Percentiles rank a stretch among this genome's conserved stretches.
phyloP scores from a whole-genome alignment of 805 yeast genomes.

The Candida boleticola region DNA sequence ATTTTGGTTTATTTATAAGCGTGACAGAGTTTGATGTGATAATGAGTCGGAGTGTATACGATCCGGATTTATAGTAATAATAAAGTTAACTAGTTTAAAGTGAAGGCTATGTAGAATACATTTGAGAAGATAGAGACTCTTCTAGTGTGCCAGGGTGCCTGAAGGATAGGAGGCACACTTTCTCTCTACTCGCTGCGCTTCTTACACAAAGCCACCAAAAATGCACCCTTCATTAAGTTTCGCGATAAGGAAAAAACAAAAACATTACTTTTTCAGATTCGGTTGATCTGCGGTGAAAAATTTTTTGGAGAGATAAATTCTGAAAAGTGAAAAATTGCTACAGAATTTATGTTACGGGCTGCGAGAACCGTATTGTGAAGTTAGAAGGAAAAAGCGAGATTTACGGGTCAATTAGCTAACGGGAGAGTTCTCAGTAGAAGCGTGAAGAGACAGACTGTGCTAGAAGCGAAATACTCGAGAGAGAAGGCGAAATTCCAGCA shows the following conservation, averaged over 20 bases:
- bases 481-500: neutral
- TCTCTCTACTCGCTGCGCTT: too few species aligned
- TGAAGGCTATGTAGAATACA: neutral
- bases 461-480: neutral
- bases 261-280: neutral
- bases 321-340: neutral
- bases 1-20: too few species aligned
- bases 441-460: too few species aligned
- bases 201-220: too few species aligned
- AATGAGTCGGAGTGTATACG: neutral
- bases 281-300: conserved; percentile 1
- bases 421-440: too few species aligned
- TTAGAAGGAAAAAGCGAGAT: too few species aligned
- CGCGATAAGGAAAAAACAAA: too few species aligned
- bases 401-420: too few species aligned
- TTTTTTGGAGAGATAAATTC: neutral
- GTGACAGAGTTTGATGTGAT: neutral
- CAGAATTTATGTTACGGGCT: too few species aligned
- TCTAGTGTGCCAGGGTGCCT: neutral
- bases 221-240: too few species aligned
- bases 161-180: neutral
- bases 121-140: neutral
- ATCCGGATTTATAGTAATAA: too few species aligned
- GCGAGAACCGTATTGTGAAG: too few species aligned
- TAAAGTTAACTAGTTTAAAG: neutral